Base-by-base conservation (phyloP, 1,139 yeast species). In the Wickerhamomyces sp. region DNA sequence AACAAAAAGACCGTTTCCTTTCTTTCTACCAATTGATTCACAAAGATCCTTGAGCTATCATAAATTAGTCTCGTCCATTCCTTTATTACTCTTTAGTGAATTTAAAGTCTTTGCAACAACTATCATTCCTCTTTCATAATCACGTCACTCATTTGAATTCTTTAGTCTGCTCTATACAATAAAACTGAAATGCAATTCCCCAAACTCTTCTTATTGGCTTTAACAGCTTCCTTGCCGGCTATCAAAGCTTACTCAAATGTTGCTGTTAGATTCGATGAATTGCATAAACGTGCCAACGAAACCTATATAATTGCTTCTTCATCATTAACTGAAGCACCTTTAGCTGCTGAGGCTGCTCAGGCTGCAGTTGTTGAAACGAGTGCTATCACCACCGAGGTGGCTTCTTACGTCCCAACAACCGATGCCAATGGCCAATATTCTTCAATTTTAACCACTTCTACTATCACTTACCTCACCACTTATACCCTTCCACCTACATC, bases 381-480 rank as follows among this genome's bases (percentile, higher is more conserved):
- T 12, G 47, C 57, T 6, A 32, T 56, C n/a, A 45, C 57, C n/a
- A 50, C 59, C 10, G 47, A 44, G 12, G 40, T 53, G n/a, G 47
- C 53, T 8, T 45, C 55, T 8, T 38, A 33, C 27, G 38, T 51
- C 20, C 48, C 55, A 31, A 44, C 56, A 14, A 43, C 44, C 14
- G 50, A 51, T 29, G 45, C 59, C 0, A 39, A 55, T 29, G 61
- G 62, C 15, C 65, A 60, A 25, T 48, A 61, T 35, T 54, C 60
- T 6, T 65, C 64, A 29, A 46, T 61, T 25, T 60, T 57, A 42
- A 45, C 59, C 21, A 51, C 60, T 3, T 41, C 58, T 6, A 51
- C 64, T 13, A 51, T 64, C 28, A 54, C 63, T 10, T 55, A 61
- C 33, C 48, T 50, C 45, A 31, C 38, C 15, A 31, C 41, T 14